Conservation (phyloP, 2,329 filamentous ascomycete species). For the Samsoniella hepiali region DNA sequence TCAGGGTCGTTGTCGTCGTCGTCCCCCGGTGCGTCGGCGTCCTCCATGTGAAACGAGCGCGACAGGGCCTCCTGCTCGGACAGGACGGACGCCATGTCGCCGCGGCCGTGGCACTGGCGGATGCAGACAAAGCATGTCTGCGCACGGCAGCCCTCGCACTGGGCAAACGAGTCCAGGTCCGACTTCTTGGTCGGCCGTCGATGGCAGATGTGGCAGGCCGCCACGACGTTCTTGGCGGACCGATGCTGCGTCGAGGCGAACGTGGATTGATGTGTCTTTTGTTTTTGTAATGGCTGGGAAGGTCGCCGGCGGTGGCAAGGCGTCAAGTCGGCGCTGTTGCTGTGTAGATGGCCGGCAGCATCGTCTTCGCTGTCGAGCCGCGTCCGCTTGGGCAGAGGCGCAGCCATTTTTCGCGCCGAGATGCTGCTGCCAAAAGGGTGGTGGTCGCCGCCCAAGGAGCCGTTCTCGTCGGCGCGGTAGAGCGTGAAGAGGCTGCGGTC, state of each 20-base stretch:
- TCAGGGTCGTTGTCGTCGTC: conserved; percentile 16
- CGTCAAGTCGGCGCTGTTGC: not conserved
- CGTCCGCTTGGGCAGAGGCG: conserved; percentile 11
- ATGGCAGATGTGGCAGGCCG: conserved; percentile 65
- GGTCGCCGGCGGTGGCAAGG: not conserved
- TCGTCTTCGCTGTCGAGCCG: not conserved
- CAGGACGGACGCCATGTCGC: conserved; percentile 24
- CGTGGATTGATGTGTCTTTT: not conserved
- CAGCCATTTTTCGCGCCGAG: conserved; percentile 12
- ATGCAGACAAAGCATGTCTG: conserved; percentile 69
- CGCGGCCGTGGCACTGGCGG: conserved; percentile 56
- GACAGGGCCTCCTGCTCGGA: conserved; percentile 38
- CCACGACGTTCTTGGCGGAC: conserved; percentile 30
- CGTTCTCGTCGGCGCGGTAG: not conserved
- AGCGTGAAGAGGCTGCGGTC: not conserved
- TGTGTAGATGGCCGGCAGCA: not conserved
- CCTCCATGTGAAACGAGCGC: conserved; percentile 50
- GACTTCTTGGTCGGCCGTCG: conserved; percentile 61
- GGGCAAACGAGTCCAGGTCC: conserved; percentile 63
- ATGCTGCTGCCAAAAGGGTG: not conserved
- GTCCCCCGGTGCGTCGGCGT: conserved; percentile 36
- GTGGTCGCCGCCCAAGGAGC: not conserved
- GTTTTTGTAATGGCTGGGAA: not conserved
- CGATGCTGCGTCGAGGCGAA: not conserved
- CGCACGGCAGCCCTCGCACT: conserved; percentile 59